A percentile compares a stretch with the other conserved stretches of the same genome.
These are phyloP conservation scores for Pugionium cornutum DNA, from an alignment of 345 rosid genomes.

Conservation along the genomic window DNA sequence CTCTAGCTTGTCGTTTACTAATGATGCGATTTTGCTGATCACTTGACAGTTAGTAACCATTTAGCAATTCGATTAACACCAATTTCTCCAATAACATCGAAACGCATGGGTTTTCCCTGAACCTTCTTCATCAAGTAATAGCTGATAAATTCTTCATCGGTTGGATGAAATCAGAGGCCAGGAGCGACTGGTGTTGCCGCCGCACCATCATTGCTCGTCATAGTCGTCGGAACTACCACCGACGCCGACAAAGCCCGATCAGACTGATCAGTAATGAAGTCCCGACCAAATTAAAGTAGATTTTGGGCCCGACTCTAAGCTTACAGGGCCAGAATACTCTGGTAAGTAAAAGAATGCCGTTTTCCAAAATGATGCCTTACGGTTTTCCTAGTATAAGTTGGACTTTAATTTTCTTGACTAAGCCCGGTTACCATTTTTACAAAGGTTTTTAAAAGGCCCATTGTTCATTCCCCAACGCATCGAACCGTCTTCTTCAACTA, in stretches of 20 bases:
- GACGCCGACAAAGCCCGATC: not conserved
- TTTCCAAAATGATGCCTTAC: no score
- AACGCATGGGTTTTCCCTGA: not conserved
- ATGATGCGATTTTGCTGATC: not conserved
- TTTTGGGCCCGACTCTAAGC: no score
- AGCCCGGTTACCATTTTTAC: not conserved
- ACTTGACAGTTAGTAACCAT: no score
- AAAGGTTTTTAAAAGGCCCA: not conserved
- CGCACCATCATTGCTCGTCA: not conserved
- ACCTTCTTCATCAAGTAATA: slow-evolving; percentile 10
- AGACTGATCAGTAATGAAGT: slow-evolving; percentile 6
- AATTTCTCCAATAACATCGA: not conserved
- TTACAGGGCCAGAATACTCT: no score
- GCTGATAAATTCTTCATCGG: slow-evolving; percentile 1
- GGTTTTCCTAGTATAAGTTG: not conserved
- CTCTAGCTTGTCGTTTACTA: not conserved
- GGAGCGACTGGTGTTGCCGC: not conserved
- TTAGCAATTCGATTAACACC: not conserved
- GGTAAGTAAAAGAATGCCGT: no score
- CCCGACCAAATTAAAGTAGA: no score
- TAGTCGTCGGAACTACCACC: not conserved
- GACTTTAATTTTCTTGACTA: not conserved
- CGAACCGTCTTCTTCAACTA: no score
- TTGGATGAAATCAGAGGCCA: slow-evolving; percentile 7
- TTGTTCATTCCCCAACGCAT: no score